These are phyloP conservation scores for Citrullus colocynthis DNA, from an alignment of 306 rosid genomes.

Conservation along the genomic window DNA sequence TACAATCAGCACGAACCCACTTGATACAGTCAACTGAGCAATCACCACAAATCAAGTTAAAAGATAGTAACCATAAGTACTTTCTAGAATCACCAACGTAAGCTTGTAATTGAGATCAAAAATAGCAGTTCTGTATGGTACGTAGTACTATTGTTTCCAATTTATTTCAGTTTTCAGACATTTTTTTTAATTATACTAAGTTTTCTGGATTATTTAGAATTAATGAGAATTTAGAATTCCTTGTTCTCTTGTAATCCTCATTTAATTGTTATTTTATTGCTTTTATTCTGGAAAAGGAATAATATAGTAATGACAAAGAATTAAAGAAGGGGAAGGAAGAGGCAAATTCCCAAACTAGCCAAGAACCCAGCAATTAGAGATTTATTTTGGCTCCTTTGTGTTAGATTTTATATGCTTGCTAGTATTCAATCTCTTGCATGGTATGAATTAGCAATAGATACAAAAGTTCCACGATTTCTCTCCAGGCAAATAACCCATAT, in stretches of 20 bases:
- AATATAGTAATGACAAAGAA: background rate
- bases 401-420: background rate
- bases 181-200: background rate
- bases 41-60: background rate
- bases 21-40: slow-evolving; percentile 76
- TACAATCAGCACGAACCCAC: slow-evolving; percentile 79
- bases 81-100: background rate
- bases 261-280: background rate
- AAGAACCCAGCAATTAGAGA: background rate
- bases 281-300: background rate
- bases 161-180: background rate
- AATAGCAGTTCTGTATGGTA: background rate
- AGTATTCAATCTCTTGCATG: background rate
- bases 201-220: background rate
- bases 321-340: background rate
- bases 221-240: background rate
- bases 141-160: background rate
- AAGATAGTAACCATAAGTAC: background rate
- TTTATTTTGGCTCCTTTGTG: background rate
- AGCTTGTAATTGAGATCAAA: background rate
- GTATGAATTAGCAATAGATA: background rate
- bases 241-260: background rate
- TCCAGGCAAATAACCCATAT: background rate
- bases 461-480: background rate
- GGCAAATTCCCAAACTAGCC: background rate